Conservation (phyloP, 768 basidiomycete species). For the Suillus occidentalis region DNA sequence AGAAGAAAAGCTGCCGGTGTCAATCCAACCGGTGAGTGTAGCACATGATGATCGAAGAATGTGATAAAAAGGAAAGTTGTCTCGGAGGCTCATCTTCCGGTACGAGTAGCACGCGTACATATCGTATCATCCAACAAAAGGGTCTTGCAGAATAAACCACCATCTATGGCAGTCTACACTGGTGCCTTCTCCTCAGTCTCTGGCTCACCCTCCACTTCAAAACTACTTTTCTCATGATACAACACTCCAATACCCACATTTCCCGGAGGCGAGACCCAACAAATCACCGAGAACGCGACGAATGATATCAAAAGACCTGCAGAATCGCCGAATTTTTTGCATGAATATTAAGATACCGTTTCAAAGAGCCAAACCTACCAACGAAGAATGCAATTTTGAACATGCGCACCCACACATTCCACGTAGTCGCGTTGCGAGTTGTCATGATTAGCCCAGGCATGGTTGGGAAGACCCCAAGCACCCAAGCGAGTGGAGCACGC, state of each 20-base stretch:
- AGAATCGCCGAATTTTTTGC: neutral
- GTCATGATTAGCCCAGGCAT: constrained; percentile 22
- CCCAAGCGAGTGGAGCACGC: constrained; percentile 15
- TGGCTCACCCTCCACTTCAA: neutral
- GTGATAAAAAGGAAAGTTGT: no score
- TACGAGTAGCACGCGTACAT: no score
- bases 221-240: neutral
- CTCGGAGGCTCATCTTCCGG: no score
- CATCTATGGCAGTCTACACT: neutral
- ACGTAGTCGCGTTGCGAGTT: constrained; percentile 12
- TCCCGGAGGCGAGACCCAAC: neutral
- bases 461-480: constrained; percentile 13
- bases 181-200: neutral
- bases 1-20: no score
- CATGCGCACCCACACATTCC: constrained; percentile 17
- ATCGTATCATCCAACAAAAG: no score
- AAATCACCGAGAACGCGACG: neutral
- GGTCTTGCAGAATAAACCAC: neutral
- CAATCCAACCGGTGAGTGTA: no score
- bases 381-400: constrained; percentile 22
- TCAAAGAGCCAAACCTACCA: constrained; percentile 1
- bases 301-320: constrained; percentile 1
- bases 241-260: neutral
- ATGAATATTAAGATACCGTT: neutral
- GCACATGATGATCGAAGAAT: no score